Conservation (phyloP, 2,329 filamentous ascomycete genomes). For the Hawksworthiomyces lignivorus region DNA sequence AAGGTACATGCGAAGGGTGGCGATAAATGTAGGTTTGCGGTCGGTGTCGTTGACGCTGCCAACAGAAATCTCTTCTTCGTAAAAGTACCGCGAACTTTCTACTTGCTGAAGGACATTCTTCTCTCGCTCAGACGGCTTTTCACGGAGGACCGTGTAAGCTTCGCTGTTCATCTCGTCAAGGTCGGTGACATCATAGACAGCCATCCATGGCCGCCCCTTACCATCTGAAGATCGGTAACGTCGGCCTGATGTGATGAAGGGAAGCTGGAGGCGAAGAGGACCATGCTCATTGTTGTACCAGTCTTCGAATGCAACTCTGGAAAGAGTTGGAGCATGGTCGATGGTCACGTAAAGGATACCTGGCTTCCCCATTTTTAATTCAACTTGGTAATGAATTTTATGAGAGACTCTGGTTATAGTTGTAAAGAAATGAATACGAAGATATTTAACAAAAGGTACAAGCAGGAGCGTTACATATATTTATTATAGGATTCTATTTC, state of each 20-base stretch:
- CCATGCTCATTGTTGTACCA: slow-evolving; percentile 6
- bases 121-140: not conserved
- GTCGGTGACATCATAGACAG: slow-evolving; percentile 1
- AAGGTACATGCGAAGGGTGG: slow-evolving; percentile 1
- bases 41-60: slow-evolving; percentile 5
- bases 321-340: not conserved
- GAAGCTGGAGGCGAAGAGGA: slow-evolving; percentile 1
- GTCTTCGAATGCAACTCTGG: not conserved
- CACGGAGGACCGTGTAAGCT: not conserved
- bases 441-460: no score
- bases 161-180: not conserved
- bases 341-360: slow-evolving; percentile 4
- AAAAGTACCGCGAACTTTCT: not conserved
- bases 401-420: no score
- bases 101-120: not conserved
- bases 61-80: not conserved
- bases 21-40: not conserved
- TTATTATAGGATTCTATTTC: no score
- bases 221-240: not conserved
- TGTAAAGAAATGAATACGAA: no score
- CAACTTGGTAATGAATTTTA: no score
- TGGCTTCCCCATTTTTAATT: slow-evolving; percentile 1
- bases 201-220: not conserved
- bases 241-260: slow-evolving; percentile 1
- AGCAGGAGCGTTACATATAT: no score